Percentiles rank a stretch among this genome's conserved stretches.
Evolutionary conservation across 345 rosid genomes (phyloP).

Genomic region (Gossypium rotundifolium): DNA sequence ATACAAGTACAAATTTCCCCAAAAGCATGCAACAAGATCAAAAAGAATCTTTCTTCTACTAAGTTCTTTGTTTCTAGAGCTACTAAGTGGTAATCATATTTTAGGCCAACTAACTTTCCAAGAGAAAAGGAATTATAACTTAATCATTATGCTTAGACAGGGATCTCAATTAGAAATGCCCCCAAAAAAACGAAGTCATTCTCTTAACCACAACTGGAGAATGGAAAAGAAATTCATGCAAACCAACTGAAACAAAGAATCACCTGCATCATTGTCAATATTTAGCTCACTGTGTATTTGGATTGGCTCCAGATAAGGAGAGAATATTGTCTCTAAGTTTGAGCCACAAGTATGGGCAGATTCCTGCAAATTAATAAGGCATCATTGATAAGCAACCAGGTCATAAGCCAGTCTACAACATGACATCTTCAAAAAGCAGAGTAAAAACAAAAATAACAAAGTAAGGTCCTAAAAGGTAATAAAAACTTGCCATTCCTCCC

Average conservation of each 20-base stretch:
- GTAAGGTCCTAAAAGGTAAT: background rate
- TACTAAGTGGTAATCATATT: background rate
- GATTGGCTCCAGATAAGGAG: conserved; percentile 55
- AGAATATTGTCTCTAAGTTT: conserved; percentile 71
- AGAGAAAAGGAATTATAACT: background rate
- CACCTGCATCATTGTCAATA: conserved; percentile 37
- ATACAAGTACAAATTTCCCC: background rate
- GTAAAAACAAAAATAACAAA: background rate
- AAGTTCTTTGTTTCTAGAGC: background rate
- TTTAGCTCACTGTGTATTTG: conserved; percentile 36
- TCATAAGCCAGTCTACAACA: background rate
- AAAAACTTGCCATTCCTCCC: conserved; percentile 12
- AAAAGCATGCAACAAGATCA: background rate
- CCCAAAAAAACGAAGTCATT: background rate
- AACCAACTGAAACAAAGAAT: conserved; percentile 3
- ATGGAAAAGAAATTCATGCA: background rate
- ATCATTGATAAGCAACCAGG: background rate
- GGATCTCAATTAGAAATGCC: background rate
- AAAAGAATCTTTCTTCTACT: background rate
- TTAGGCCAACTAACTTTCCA: background rate
- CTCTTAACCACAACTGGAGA: background rate
- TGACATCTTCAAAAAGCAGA: background rate
- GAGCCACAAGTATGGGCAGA: conserved; percentile 30
- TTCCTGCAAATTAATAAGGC: conserved; percentile 33
- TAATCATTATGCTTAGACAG: background rate